These are phyloP conservation scores for Cladosporium colombiae DNA, from an alignment of 2,329 filamentous ascomycete genomes.

Conservation along the genomic window DNA sequence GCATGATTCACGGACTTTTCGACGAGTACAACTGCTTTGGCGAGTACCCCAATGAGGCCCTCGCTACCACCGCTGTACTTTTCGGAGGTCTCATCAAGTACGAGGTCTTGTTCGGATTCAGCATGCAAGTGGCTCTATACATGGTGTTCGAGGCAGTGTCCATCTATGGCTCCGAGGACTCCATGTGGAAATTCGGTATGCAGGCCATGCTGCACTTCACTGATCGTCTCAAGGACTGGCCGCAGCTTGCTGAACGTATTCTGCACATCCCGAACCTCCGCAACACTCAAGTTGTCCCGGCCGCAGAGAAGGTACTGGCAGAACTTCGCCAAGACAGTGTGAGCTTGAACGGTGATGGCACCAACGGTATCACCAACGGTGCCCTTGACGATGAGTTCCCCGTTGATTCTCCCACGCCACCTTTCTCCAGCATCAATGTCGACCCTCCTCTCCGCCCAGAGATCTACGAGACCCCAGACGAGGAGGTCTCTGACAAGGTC, in stretches of 20 bases:
- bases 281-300: slow-evolving; percentile 63
- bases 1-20: slow-evolving; percentile 97
- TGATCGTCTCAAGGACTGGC: slow-evolving; percentile 84
- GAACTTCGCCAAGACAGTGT: slow-evolving; percentile 33
- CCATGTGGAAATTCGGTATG: slow-evolving; percentile 98
- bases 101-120: slow-evolving; percentile 84
- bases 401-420: slow-evolving; percentile 63
- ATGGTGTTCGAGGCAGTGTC: slow-evolving; percentile 98
- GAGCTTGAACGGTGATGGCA: slow-evolving; percentile 33
- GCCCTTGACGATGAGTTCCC: slow-evolving; percentile 62
- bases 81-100: slow-evolving; percentile 97
- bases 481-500: slow-evolving; percentile 86
- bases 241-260: slow-evolving; percentile 86
- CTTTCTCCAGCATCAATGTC: slow-evolving; percentile 77
- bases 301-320: slow-evolving; percentile 34
- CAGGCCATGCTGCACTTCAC: slow-evolving; percentile 91
- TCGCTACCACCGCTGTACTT: slow-evolving; percentile 92
- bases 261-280: slow-evolving; percentile 79
- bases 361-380: slow-evolving; percentile 68
- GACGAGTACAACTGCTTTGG: slow-evolving; percentile 96
- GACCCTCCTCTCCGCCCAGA: slow-evolving; percentile 66
- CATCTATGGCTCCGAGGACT: slow-evolving; percentile 76
- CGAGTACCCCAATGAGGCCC: slow-evolving; percentile 91
- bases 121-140: slow-evolving; percentile 87
- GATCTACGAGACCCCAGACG: slow-evolving; percentile 77